Percentiles rank a stretch among this genome's conserved stretches.
Conservation (phyloP, 306 rosid genomes). For the Argentina anserina region DNA sequence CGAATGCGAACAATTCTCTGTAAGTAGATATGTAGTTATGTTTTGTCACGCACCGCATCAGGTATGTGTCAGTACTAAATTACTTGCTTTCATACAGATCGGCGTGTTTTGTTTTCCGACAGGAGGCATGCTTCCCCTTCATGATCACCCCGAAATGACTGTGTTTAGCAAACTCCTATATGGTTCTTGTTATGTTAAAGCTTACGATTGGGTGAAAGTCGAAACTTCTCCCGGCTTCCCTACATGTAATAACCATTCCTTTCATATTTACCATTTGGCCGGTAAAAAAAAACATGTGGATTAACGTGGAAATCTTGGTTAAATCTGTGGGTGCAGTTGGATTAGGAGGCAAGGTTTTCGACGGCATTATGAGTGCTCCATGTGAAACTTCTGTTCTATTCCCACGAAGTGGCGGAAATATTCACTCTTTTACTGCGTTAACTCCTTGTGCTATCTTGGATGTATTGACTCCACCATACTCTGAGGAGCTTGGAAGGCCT, state of each 20-base stretch:
- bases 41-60: not conserved
- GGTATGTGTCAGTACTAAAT: not conserved
- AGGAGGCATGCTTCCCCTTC: conserved; percentile 56
- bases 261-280: not conserved
- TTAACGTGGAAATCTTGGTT: not conserved
- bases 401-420: conserved; percentile 69
- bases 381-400: conserved; percentile 41
- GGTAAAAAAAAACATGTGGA: not conserved
- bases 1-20: conserved; percentile 55
- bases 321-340: conserved; percentile 37
- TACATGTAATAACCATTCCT: too few relatives aligned
- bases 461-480: conserved; percentile 66
- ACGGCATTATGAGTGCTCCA: conserved; percentile 40
- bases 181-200: conserved; percentile 46
- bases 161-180: conserved; percentile 58
- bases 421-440: conserved; percentile 56
- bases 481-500: conserved; percentile 48
- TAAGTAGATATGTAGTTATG: conserved; percentile 17
- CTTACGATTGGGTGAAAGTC: conserved; percentile 61
- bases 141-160: conserved; percentile 75
- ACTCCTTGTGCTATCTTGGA: conserved; percentile 59
- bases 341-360: conserved; percentile 43
- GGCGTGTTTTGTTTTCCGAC: conserved; percentile 63
- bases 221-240: conserved; percentile 10
- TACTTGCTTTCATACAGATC: conserved; percentile 28